phyloP scores from a whole-genome alignment of 2,329 filamentous ascomycete genomes.

The Aspergillus glaucus region DNA sequence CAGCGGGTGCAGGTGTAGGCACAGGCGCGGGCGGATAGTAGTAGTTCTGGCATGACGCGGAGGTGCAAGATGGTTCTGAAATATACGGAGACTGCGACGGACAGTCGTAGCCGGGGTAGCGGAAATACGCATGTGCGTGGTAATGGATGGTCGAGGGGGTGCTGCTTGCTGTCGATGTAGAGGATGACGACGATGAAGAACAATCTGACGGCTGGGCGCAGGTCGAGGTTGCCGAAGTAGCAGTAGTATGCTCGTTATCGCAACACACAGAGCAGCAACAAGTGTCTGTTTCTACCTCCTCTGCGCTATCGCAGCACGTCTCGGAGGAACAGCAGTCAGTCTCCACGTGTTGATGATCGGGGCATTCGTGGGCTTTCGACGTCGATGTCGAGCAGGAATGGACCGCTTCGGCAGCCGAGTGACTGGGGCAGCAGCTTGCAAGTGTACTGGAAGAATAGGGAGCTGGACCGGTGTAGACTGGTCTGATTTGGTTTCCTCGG shows the following conservation, averaged over 20 bases:
- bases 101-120: not conserved
- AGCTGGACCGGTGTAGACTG: conserved; percentile 3
- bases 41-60: not conserved
- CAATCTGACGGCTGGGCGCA: too few relatives aligned
- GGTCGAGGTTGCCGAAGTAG: too few relatives aligned
- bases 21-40: not conserved
- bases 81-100: not conserved
- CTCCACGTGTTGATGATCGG: not conserved
- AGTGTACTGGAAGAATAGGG: not conserved
- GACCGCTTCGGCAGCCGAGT: not conserved
- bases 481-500: conserved; percentile 2
- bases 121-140: not conserved
- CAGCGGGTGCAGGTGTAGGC: too few relatives aligned
- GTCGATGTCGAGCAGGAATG: too few relatives aligned
- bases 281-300: not conserved
- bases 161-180: not conserved
- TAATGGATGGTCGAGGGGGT: not conserved
- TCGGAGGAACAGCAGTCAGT: not conserved
- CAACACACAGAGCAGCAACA: not conserved
- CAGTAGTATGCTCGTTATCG: not conserved
- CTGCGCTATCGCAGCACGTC: not conserved
- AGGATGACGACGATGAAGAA: not conserved
- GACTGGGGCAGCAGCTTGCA: not conserved
- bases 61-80: not conserved
- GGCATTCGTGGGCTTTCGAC: too few relatives aligned